phyloP scores from a whole-genome alignment of 768 basidiomycete species.

The Crepidotus variabilis region DNA sequence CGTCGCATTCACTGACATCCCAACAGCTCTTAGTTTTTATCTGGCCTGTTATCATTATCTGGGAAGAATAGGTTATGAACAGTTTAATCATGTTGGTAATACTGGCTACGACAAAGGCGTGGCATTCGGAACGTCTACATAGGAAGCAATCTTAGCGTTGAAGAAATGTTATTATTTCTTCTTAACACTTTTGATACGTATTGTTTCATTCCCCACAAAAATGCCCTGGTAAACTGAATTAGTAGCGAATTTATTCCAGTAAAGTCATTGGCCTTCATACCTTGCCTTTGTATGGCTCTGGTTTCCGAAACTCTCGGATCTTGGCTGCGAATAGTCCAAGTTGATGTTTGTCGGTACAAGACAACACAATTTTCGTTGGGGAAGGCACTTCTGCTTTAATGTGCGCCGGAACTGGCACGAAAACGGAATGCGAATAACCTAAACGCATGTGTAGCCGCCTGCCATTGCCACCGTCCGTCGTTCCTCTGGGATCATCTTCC shows the following conservation, averaged over 20 bases:
- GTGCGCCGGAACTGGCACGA: conserved; percentile 75
- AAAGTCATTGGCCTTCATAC: conserved; percentile 41
- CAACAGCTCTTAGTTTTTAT: background rate
- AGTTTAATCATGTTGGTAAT: background rate
- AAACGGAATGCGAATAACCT: conserved; percentile 86
- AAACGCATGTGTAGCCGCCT: conserved; percentile 86
- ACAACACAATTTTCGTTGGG: conserved; percentile 80
- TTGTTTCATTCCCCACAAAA: conserved; percentile 89
- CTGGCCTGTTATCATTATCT: background rate
- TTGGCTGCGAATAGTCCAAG: conserved; percentile 87
- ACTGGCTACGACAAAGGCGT: no score
- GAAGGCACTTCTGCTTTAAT: conserved; percentile 78
- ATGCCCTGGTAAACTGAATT: conserved; percentile 58
- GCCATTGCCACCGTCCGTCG: conserved; percentile 51
- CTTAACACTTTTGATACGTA: conserved; percentile 88
- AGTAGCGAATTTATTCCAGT: background rate
- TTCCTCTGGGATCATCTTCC: conserved; percentile 74
- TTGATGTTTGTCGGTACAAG: conserved; percentile 83
- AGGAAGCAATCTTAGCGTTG: background rate
- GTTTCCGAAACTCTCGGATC: conserved; percentile 79
- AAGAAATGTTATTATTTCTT: conserved; percentile 69
- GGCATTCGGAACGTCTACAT: no score
- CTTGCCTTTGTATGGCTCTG: conserved; percentile 98
- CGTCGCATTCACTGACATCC: background rate
- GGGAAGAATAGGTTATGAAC: background rate